Conservation (phyloP, 768 basidiomycete species). For the Hygrophoropsis aurantiaca region DNA sequence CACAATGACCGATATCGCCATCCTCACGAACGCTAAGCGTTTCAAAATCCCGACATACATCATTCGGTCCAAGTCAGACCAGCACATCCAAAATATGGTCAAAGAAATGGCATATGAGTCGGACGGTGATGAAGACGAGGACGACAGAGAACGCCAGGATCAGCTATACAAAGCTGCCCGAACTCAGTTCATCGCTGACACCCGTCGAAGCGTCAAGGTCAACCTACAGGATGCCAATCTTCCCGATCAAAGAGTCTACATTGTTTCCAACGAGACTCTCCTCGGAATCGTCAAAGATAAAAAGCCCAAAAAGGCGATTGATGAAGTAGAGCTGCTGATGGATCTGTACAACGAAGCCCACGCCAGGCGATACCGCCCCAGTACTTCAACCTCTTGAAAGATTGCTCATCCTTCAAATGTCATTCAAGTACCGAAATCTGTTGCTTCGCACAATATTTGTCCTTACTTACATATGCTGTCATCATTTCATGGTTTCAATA, state of each 20-base stretch:
- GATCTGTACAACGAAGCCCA: constrained; percentile 12
- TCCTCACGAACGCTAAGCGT: constrained; percentile 28
- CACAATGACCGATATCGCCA: constrained; percentile 32
- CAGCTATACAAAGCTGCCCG: constrained; percentile 7
- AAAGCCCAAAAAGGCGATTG: constrained; percentile 17
- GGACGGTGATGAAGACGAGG: constrained; percentile 17
- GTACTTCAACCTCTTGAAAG: too few species aligned
- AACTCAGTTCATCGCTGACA: constrained; percentile 14
- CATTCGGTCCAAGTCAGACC: constrained; percentile 36
- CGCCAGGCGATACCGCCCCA: too few species aligned
- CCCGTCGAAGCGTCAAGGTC: constrained; percentile 11
- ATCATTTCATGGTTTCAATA: too few species aligned
- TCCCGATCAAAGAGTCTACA: constrained; percentile 25
- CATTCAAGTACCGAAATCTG: too few species aligned
- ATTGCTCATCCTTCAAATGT: too few species aligned
- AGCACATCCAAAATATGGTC: constrained; percentile 27
- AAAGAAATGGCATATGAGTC: constrained; percentile 26
- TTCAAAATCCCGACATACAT: constrained; percentile 34
- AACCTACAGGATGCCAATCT: constrained; percentile 23
- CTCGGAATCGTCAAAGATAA: constrained; percentile 12
- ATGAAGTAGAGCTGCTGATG: constrained; percentile 21
- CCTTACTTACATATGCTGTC: too few species aligned
- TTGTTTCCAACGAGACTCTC: constrained; percentile 21
- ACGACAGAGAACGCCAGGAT: background rate
- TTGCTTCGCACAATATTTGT: too few species aligned